Percentiles rank a stretch among this genome's conserved stretches.
Conservation (phyloP, 78 protist genomes). For the slime mould (Dictyostelium discoideum) region DNA sequence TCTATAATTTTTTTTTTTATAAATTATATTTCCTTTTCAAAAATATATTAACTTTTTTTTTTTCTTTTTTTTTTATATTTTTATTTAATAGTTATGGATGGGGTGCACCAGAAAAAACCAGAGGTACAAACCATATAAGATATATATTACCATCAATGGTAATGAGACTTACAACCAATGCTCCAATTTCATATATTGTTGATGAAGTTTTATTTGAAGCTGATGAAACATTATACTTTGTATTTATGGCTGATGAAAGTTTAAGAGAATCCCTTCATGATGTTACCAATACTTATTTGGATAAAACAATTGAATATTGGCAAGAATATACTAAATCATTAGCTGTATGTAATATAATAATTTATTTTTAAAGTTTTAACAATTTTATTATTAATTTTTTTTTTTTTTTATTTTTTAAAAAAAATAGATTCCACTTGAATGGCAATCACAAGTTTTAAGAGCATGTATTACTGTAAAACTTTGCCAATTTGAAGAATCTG, state of each 20-base stretch:
- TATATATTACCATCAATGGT: slow-evolving; percentile 73
- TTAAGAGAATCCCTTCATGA: slow-evolving; percentile 56
- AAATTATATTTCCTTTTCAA: neutral
- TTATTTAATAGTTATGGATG: slow-evolving; percentile 70
- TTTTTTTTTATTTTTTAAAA: neutral
- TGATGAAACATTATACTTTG: slow-evolving; percentile 73
- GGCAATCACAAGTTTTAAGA: slow-evolving; percentile 84
- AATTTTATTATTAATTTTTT: neutral
- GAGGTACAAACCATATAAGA: slow-evolving; percentile 85
- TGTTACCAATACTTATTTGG: slow-evolving; percentile 49
- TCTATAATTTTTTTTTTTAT: neutral
- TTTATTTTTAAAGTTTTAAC: neutral
- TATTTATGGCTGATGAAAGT: slow-evolving; percentile 84
- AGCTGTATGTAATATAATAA: slow-evolving; percentile 34
- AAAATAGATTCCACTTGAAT: slow-evolving; percentile 83
- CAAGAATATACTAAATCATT: slow-evolving; percentile 67
- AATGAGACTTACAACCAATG: slow-evolving; percentile 85
- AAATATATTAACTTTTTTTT: too few relatives aligned
- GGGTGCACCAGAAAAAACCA: slow-evolving; percentile 82
- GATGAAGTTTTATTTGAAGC: slow-evolving; percentile 82
- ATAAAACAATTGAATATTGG: slow-evolving; percentile 83
- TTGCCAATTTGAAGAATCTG: slow-evolving; percentile 82
- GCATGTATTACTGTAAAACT: slow-evolving; percentile 84
- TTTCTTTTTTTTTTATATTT: neutral
- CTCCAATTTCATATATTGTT: slow-evolving; percentile 83